A percentile compares a stretch with the other conserved stretches of the same genome.
These are phyloP conservation scores for Glebionis coronaria DNA, from an alignment of 129 eudicot genomes.

Conservation along the genomic window DNA sequence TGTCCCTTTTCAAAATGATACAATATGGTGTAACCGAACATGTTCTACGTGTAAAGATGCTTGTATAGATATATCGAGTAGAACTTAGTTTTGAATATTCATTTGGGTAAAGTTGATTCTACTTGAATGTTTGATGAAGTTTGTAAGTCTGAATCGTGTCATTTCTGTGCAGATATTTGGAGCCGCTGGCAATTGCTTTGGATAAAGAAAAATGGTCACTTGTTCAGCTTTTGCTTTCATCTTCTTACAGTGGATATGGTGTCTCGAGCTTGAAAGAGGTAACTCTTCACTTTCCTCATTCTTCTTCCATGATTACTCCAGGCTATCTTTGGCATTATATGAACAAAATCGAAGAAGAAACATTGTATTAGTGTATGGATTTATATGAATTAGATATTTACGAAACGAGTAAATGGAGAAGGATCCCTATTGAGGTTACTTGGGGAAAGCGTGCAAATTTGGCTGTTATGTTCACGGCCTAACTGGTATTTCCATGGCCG, in stretches of 20 bases:
- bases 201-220: slow-evolving; percentile 94
- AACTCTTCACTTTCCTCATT: slow-evolving; percentile 22
- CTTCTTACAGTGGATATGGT: slow-evolving; percentile 95
- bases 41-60: neutral
- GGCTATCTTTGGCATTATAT: slow-evolving; percentile 1
- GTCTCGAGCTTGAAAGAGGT: slow-evolving; percentile 90
- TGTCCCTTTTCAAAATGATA: no score
- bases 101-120: slow-evolving; percentile 5
- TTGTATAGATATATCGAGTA: neutral
- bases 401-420: no score
- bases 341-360: neutral
- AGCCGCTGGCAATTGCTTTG: slow-evolving; percentile 90
- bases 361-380: no score
- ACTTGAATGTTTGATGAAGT: slow-evolving; percentile 13
- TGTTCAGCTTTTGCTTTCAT: slow-evolving; percentile 83
- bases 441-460: no score
- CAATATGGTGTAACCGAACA: no score
- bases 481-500: no score
- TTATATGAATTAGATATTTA: no score
- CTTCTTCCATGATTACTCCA: slow-evolving; percentile 6
- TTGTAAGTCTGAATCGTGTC: slow-evolving; percentile 19
- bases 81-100: neutral
- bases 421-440: neutral
- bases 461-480: no score
- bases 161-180: slow-evolving; percentile 59